A percentile compares a stretch with the other conserved stretches of the same genome.
These are phyloP conservation scores for Linaria vulgaris DNA, from an alignment of 257 asterid genomes.

Conservation along the genomic window DNA sequence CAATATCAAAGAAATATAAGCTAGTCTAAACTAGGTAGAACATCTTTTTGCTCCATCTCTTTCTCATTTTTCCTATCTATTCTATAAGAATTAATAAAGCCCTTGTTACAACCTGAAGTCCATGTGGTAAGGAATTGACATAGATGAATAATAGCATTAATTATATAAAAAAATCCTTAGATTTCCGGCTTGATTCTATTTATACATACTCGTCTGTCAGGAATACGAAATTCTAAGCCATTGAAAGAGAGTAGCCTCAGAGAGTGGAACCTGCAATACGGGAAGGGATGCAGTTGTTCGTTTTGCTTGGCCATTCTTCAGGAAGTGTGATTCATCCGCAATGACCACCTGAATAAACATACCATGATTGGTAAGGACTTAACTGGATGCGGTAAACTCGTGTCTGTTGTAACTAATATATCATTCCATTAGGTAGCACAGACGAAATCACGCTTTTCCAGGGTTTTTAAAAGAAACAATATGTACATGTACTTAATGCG, in stretches of 20 bases:
- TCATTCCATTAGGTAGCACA: not conserved
- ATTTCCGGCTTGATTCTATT: slow-evolving; percentile 15
- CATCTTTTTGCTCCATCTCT: slow-evolving; percentile 14
- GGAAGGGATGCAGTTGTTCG: slow-evolving; percentile 84
- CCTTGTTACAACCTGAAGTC: slow-evolving; percentile 15
- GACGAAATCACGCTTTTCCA: not conserved
- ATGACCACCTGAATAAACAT: slow-evolving; percentile 68
- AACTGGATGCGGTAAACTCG: slow-evolving; percentile 12
- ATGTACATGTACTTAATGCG: not conserved
- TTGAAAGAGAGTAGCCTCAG: slow-evolving; percentile 12
- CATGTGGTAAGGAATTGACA: slow-evolving; percentile 20
- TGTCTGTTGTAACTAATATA: slow-evolving; percentile 8
- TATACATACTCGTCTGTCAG: not conserved
- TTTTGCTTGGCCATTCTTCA: slow-evolving; percentile 94
- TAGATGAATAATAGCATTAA: slow-evolving; percentile 6
- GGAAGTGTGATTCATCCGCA: slow-evolving; percentile 97
- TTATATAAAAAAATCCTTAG: not conserved
- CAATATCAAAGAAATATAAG: not conserved
- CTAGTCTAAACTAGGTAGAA: slow-evolving; percentile 5
- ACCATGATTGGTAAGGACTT: slow-evolving; percentile 27
- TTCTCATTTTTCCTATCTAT: slow-evolving; percentile 16
- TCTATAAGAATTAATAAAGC: slow-evolving; percentile 6
- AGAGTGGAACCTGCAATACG: slow-evolving; percentile 67
- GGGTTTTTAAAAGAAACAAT: slow-evolving; percentile 5
- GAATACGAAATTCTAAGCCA: slow-evolving; percentile 16